A percentile compares a stretch with the other conserved stretches of the same genome.
Conservation (phyloP, 345 rosid species). For the Eutrema yunnanense region DNA sequence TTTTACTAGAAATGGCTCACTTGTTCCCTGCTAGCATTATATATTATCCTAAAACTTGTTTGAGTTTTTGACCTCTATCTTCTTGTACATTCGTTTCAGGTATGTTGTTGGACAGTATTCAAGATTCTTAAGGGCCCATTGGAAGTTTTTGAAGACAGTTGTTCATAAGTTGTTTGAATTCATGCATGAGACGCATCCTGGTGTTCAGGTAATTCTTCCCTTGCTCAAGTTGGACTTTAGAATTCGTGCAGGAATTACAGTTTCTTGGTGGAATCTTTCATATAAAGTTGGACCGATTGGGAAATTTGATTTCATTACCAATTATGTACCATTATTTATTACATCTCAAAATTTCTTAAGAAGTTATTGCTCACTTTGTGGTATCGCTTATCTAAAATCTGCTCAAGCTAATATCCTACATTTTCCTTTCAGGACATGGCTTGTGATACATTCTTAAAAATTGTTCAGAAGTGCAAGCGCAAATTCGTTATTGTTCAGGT, state of each 20-base stretch:
- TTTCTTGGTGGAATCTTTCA: conserved; percentile 6
- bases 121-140: conserved; percentile 94
- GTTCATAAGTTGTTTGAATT: conserved; percentile 95
- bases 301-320: background rate
- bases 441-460: conserved; percentile 96
- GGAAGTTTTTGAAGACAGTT: conserved; percentile 98
- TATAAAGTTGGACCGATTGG: background rate
- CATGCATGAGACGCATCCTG: conserved; percentile 99
- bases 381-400: background rate
- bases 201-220: conserved; percentile 72
- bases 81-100: conserved; percentile 44
- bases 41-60: background rate
- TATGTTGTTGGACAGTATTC: conserved; percentile 99
- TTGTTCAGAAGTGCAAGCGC: conserved; percentile 94
- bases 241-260: background rate
- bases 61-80: background rate
- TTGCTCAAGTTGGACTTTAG: background rate
- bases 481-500: conserved; percentile 90
- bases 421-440: conserved; percentile 83
- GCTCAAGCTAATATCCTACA: background rate
- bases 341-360: background rate
- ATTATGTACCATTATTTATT: background rate
- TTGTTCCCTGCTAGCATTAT: conserved; percentile 2
- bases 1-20: background rate
- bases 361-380: background rate